Conservation (phyloP, 805 yeast species). For the Cyberlindnera misumaiensis region DNA sequence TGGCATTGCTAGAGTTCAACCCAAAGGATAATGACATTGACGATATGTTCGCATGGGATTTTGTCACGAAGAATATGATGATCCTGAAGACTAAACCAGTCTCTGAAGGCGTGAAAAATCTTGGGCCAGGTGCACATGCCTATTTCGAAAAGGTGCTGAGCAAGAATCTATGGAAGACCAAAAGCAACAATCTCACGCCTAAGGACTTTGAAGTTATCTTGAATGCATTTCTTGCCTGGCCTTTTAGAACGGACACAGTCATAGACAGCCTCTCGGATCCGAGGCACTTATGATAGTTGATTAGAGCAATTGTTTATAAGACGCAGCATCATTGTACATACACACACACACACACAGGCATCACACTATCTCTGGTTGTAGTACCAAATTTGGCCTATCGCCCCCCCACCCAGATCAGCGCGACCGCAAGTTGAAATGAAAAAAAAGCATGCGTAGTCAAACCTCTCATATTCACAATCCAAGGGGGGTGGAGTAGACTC, state of each 20-base stretch:
- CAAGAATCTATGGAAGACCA: constrained; percentile 33
- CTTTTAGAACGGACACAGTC: constrained; percentile 65
- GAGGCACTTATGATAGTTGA: too few relatives aligned
- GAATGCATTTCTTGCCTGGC: constrained; percentile 62
- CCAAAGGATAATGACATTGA: constrained; percentile 36
- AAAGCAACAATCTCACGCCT: constrained; percentile 40
- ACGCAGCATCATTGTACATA: too few relatives aligned
- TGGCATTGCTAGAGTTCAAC: constrained; percentile 48
- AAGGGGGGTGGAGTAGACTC: too few relatives aligned
- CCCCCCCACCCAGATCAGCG: too few relatives aligned
- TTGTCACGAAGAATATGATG: constrained; percentile 56
- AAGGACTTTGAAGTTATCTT: constrained; percentile 51
- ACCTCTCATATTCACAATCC: too few relatives aligned
- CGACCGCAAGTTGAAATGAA: too few relatives aligned
- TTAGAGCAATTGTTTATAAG: too few relatives aligned
- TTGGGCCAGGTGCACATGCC: constrained; percentile 80
- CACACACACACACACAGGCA: too few relatives aligned
- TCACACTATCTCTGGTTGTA: too few relatives aligned
- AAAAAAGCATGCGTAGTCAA: too few relatives aligned
- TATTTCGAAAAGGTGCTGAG: constrained; percentile 34
- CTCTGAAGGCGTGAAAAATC: constrained; percentile 37
- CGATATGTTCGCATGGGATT: constrained; percentile 56
- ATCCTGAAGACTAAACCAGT: constrained; percentile 40
- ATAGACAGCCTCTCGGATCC: constrained; percentile 27
- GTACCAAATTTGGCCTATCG: too few relatives aligned